Conservation (phyloP, 23 red algal genomes). For the Gracilaria gracilis region DNA sequence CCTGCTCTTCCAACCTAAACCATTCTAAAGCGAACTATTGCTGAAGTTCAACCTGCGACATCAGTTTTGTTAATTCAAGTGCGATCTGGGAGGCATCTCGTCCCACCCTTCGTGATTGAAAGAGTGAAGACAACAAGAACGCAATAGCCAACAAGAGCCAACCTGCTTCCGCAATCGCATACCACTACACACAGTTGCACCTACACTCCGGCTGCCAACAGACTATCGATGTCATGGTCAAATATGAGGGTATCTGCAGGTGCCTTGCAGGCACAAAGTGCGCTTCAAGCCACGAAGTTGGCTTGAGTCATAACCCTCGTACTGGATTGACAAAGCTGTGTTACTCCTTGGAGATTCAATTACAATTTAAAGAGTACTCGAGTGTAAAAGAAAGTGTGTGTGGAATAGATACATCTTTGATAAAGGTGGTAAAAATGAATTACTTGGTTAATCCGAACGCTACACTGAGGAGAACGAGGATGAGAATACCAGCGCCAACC, state of each 20-base stretch:
- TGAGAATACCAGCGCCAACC: slow-evolving; percentile 64
- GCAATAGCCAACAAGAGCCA: too few species aligned
- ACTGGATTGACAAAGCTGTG: neutral
- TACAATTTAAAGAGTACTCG: neutral
- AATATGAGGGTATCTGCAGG: too few species aligned
- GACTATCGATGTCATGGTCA: too few species aligned
- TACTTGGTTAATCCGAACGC: slow-evolving; percentile 50
- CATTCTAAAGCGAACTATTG: neutral
- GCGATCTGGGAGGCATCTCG: neutral
- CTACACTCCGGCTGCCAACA: too few species aligned
- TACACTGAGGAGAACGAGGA: slow-evolving; percentile 62
- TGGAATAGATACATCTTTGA: neutral
- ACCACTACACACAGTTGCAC: too few species aligned
- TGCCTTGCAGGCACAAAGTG: too few species aligned
- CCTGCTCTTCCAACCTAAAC: neutral
- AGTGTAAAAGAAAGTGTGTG: neutral
- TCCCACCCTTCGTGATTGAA: neutral
- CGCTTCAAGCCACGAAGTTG: too few species aligned
- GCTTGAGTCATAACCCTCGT: too few species aligned
- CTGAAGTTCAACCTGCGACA: neutral
- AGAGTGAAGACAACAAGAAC: too few species aligned
- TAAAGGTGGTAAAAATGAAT: neutral
- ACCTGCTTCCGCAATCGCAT: too few species aligned
- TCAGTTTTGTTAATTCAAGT: neutral
- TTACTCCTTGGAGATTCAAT: neutral